Evolutionary conservation across 208 protist genomes (phyloP).

Genomic region (Leishmania turanica): DNA sequence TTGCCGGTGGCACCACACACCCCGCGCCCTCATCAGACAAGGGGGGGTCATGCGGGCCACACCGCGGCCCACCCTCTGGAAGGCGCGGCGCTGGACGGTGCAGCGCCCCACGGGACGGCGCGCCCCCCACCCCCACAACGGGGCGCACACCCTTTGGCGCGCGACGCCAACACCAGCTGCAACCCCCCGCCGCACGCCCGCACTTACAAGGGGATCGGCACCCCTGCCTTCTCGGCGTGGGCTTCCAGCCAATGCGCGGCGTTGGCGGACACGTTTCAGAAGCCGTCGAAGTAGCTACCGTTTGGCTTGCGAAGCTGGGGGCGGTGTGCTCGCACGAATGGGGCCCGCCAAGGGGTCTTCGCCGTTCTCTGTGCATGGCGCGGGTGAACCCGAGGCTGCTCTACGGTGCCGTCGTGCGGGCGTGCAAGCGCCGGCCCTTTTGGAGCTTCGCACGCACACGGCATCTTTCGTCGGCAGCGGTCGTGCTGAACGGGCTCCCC

Average conservation of each 20-base stretch:
- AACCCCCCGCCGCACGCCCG: not conserved
- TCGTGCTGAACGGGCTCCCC: too few relatives aligned
- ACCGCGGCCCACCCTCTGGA: not conserved
- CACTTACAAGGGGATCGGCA: not conserved
- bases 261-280: not conserved
- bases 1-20: not conserved
- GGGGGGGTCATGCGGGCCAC: not conserved
- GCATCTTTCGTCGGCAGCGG: too few relatives aligned
- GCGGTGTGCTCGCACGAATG: not conserved
- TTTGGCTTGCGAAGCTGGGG: not conserved
- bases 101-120: not conserved
- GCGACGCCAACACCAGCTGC: not conserved
- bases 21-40: not conserved
- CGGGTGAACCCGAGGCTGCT: not conserved
- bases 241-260: not conserved
- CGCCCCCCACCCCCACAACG: too few relatives aligned
- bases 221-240: not conserved
- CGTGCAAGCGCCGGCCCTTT: too few relatives aligned
- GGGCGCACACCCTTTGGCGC: not conserved
- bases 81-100: not conserved
- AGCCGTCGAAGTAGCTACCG: not conserved
- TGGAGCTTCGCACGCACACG: too few relatives aligned
- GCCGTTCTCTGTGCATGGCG: not conserved
- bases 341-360: not conserved
- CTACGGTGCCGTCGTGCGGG: not conserved